Evolutionary conservation across 202 grass and related monocot species (phyloP).

Genomic region (Miscanthus sacchariflorus): DNA sequence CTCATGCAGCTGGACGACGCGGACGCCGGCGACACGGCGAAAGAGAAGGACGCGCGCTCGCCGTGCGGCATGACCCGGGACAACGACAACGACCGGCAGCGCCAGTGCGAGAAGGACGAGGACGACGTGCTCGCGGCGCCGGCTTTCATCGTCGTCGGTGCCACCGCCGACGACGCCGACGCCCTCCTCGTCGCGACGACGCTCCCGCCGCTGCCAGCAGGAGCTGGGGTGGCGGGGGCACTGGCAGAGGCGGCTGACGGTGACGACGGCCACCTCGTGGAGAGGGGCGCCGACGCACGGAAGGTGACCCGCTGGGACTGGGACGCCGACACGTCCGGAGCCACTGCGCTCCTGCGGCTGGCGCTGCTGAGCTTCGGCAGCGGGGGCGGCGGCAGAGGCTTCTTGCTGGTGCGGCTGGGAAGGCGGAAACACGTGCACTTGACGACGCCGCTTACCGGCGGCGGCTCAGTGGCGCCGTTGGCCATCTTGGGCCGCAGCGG

Average conservation of each 20-base stretch:
- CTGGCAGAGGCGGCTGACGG: slow-evolving; percentile 1
- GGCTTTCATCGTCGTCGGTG: neutral
- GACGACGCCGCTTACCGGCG: neutral
- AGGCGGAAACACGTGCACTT: slow-evolving; percentile 51
- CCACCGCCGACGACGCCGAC: neutral
- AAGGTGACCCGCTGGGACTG: slow-evolving; percentile 47
- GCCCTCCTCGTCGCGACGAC: slow-evolving; percentile 13
- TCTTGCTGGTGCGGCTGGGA: slow-evolving; percentile 30
- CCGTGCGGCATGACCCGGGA: slow-evolving; percentile 54
- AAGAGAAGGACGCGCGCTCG: slow-evolving; percentile 54
- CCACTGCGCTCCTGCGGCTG: slow-evolving; percentile 11
- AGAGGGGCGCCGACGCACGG: slow-evolving; percentile 48
- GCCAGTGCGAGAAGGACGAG: slow-evolving; percentile 60
- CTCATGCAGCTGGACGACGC: slow-evolving; percentile 56
- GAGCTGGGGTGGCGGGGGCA: neutral
- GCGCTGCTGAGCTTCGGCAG: slow-evolving; percentile 5
- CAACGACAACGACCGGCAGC: slow-evolving; percentile 36
- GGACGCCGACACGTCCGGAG: neutral
- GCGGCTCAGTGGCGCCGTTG: neutral
- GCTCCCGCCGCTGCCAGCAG: neutral
- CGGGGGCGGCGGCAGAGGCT: neutral
- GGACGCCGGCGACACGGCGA: slow-evolving; percentile 59
- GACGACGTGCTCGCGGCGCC: slow-evolving; percentile 1
- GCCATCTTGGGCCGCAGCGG: slow-evolving; percentile 22
- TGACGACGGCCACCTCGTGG: slow-evolving; percentile 54